These are phyloP conservation scores for Dryas alaskensis DNA, from an alignment of 306 rosid genomes.

Conservation along the genomic window DNA sequence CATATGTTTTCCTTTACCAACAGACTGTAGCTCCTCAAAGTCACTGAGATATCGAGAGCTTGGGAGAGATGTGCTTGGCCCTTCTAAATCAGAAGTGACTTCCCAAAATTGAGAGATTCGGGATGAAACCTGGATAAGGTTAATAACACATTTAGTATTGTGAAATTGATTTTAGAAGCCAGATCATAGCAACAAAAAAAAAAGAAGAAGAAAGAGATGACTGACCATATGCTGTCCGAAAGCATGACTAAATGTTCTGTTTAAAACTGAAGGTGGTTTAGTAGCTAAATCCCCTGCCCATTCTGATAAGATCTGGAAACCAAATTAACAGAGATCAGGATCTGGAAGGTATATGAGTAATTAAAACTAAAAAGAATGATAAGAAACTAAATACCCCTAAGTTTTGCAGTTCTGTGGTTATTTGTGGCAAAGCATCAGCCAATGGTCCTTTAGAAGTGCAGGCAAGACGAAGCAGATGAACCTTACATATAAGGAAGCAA, in stretches of 20 bases:
- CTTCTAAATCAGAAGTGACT: conserved; percentile 59
- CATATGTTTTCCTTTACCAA: conserved; percentile 55
- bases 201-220: conserved; percentile 19
- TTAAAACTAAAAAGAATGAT: conserved; percentile 19
- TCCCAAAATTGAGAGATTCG: conserved; percentile 72
- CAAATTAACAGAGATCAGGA: conserved; percentile 38
- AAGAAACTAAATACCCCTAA: conserved; percentile 55
- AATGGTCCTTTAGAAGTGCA: conserved; percentile 67
- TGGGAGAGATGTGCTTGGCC: conserved; percentile 47
- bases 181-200: conserved; percentile 20
- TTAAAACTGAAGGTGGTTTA: conserved; percentile 56
- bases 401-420: conserved; percentile 64
- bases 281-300: conserved; percentile 70
- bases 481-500: conserved; percentile 48
- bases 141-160: conserved; percentile 7
- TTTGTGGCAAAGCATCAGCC: conserved; percentile 61
- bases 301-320: conserved; percentile 67
- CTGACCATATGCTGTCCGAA: conserved; percentile 67
- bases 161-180: conserved; percentile 15
- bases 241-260: conserved; percentile 57
- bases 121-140: conserved; percentile 61
- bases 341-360: conserved; percentile 26
- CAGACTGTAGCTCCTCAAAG: conserved; percentile 87
- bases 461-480: conserved; percentile 80
- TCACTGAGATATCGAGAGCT: conserved; percentile 91